Conservation (phyloP, 768 basidiomycete species). For the Tricholoma flavovirens region DNA sequence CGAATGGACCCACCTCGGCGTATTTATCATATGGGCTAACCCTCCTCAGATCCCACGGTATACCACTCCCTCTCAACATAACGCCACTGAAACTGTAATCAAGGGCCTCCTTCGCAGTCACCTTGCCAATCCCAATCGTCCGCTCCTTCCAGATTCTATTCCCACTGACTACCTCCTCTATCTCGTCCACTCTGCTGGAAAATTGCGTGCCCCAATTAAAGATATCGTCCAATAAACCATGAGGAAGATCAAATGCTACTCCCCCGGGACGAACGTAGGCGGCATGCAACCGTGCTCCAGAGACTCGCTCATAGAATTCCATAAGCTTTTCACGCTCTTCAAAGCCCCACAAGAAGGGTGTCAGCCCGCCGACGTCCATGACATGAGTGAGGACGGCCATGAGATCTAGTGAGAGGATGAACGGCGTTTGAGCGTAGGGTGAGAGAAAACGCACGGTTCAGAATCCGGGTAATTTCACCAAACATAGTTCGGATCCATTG, state of each 20-base stretch:
- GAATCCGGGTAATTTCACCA: constrained; percentile 92
- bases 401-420: constrained; percentile 47
- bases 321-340: constrained; percentile 99
- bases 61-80: constrained; percentile 91
- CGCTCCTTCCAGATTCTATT: constrained; percentile 98
- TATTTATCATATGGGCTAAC: constrained; percentile 95
- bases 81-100: constrained; percentile 95
- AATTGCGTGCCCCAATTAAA: constrained; percentile 98
- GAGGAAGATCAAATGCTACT: constrained; percentile 95
- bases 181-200: constrained; percentile 84
- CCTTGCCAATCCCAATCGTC: constrained; percentile 83
- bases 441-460: constrained; percentile 65
- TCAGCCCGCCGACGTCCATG: constrained; percentile 97
- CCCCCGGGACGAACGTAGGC: constrained; percentile 98
- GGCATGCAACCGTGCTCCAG: constrained; percentile 93
- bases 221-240: constrained; percentile 98
- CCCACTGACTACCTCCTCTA: constrained; percentile 95
- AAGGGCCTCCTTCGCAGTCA: constrained; percentile 88
- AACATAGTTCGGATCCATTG: constrained; percentile 98
- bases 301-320: constrained; percentile 99
- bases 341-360: constrained; percentile 99
- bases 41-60: constrained; percentile 94
- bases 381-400: constrained; percentile 97
- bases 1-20: constrained; percentile 53
- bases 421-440: background rate